Evolutionary conservation across 805 yeast species (phyloP), one percentile per base, ranked within the genome.

Genomic region (Jamesozyma spencerorum): DNA sequence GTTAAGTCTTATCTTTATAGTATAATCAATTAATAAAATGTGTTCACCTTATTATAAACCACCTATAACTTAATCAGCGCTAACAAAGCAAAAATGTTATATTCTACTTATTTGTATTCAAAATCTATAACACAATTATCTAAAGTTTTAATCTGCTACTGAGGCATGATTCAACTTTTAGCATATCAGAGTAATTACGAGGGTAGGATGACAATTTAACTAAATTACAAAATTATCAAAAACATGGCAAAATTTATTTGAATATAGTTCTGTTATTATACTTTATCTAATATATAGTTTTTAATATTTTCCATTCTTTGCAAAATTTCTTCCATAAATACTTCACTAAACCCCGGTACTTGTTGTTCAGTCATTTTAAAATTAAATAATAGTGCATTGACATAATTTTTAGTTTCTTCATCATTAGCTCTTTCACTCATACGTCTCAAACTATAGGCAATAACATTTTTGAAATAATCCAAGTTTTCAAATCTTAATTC

Each of bases 271-370:
- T 15, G 14, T 14, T n/a, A 28, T 38, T 24, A 34, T 22, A 30
- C 27, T 29, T 38, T 38, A 31, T 38, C 24, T 28, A 20, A 34
- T 37, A 51, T 36, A 47, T 46, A 54, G 17, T 50, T 41, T 36
- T 53, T 53, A 20, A 55, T 54, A 32, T 48, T 41, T 20, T 53
- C 59, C 57, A 69, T 53, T 22, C 70, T 55, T 31, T 62, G 46
- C 57, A 67, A 64, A 11, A 81, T 60, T 53, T 82, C 90, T 56
- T 82, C 85, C 7, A 79, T 62, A 7, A 83, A 66, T 0, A 85
- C 85, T 42, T 74, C 79, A 36, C 77, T 63, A 34, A 83, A 65
- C 0, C 92, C 92, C 1, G 83, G 80, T 42, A 74, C 75, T 17
- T 59, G 54, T 18, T 50, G 43, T 49, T 83, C 87, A 26, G 71